These are phyloP conservation scores for Pseudocercospora ulei DNA, from an alignment of 2,329 filamentous ascomycete genomes.

Conservation along the genomic window DNA sequence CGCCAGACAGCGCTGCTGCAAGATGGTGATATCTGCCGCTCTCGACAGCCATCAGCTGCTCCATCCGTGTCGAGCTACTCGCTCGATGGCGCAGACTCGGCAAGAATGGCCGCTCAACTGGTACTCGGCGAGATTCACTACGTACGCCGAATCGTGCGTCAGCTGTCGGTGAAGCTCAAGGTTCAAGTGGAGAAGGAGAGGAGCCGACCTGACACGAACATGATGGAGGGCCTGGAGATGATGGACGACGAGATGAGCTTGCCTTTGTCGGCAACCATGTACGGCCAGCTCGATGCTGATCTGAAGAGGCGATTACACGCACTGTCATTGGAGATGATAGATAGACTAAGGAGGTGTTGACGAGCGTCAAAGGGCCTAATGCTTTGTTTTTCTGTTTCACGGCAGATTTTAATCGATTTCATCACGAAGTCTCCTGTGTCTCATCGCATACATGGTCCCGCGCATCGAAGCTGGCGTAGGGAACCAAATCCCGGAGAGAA, in stretches of 20 bases:
- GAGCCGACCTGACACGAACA: constrained; percentile 1
- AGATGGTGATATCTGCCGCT: neutral
- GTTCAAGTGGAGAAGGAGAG: constrained; percentile 3
- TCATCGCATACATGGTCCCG: no score
- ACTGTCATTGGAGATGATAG: constrained; percentile 7
- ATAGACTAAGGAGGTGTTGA: constrained; percentile 5
- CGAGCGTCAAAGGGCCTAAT: neutral
- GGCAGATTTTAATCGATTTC: no score
- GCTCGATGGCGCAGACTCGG: constrained; percentile 5
- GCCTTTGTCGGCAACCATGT: constrained; percentile 1
- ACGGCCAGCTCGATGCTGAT: constrained; percentile 4
- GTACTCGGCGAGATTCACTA: constrained; percentile 6
- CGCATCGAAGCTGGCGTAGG: no score
- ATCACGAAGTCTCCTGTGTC: no score
- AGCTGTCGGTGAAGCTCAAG: constrained; percentile 4
- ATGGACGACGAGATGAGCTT: constrained; percentile 1
- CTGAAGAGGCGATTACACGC: constrained; percentile 6
- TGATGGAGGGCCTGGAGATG: neutral
- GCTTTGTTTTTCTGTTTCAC: neutral
- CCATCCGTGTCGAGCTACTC: constrained; percentile 3
- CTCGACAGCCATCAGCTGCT: constrained; percentile 1
- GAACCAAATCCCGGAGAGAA: no score
- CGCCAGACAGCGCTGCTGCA: neutral
- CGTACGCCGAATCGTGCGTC: constrained; percentile 2
- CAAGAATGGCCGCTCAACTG: constrained; percentile 7